phyloP scores from a whole-genome alignment of 2,329 filamentous ascomycete species.

The Fusarium transvaalense region DNA sequence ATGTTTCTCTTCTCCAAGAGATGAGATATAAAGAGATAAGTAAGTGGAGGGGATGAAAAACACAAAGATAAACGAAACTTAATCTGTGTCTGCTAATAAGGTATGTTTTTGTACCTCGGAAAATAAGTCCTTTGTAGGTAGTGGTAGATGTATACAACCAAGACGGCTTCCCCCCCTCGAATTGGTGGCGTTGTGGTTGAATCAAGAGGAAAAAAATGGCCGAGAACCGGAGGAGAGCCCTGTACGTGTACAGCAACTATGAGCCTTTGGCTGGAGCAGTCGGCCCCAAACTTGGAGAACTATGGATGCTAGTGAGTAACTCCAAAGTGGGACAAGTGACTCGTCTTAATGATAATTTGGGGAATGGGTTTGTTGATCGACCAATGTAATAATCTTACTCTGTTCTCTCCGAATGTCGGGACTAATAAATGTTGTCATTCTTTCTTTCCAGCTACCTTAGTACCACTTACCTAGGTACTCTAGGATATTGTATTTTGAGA shows the following conservation, averaged over 20 bases:
- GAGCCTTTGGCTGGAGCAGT: slow-evolving; percentile 15
- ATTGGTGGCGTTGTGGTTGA: slow-evolving; percentile 34
- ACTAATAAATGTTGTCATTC: slow-evolving; percentile 1
- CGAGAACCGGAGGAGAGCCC: slow-evolving; percentile 38
- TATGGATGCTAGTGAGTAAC: slow-evolving; percentile 8
- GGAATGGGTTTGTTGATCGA: not conserved
- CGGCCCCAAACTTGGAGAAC: slow-evolving; percentile 14
- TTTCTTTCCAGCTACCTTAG: not conserved
- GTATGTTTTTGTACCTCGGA: not conserved
- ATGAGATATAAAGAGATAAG: not conserved
- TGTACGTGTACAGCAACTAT: slow-evolving; percentile 1
- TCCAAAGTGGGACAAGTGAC: slow-evolving; percentile 25
- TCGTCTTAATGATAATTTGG: slow-evolving; percentile 4
- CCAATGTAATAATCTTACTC: not conserved
- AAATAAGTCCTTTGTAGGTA: not conserved
- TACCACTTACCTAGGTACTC: too few relatives aligned
- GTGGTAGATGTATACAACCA: slow-evolving; percentile 4
- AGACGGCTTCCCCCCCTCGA: slow-evolving; percentile 28
- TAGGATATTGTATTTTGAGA: not conserved
- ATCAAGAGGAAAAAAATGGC: slow-evolving; percentile 27
- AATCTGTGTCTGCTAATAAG: slow-evolving; percentile 1
- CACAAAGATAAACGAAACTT: not conserved
- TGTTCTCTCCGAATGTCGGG: not conserved
- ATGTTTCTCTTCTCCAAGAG: not conserved
- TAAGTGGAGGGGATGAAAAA: not conserved